Evolutionary conservation across 306 rosid species (phyloP), one percentile per base, ranked within the genome.

Genomic region (Vachellia collinsii): DNA sequence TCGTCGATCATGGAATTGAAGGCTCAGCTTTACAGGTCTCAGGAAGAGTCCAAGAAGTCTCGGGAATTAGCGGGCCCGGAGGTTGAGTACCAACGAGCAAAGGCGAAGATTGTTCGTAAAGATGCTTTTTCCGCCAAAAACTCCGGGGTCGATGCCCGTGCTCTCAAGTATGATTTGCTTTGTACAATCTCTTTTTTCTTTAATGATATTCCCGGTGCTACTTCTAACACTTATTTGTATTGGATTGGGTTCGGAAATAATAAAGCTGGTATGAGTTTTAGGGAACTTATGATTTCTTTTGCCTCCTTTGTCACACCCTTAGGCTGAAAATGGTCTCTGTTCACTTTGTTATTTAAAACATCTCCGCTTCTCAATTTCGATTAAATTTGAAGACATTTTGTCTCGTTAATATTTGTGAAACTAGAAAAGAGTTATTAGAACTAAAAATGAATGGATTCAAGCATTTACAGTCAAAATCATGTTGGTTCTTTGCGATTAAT

Each of bases 21-120:
- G 84, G 97, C 99, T 20, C 92, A 94, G 68, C 97, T 94, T 63
- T 94, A 92, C 85, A 77, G 88, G 76, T 94, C 98, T 58, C 98
- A 94, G 77, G 93, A 94, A 84, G 97, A 91, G 34, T 84, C 97
- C 83, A 94, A 81, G 79, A 94, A 93, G 50, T 78, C 91, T 42
- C 89, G 86, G 36, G 97, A 94, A 54, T 81, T 91, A 13, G 70
- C 80, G 5, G 94, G 90, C 41, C 65, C 97, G 0, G 97, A 87
- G 41, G 74, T 79, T 54, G 91, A 93, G n/a, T 88, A 85, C 70
- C 97, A 88, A 81, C 97, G 95, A 63, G 95, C 99, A 29, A 94
- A 91, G 92, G 84, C 42, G 66, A 91, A 47, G 74, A 86, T 93
- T 76, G 38, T 81, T 66, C n/a, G 90, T 41, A 83, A 80, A 75